Evolutionary conservation across 2,329 filamentous ascomycete species (phyloP).

Genomic region (Tolypocladium album): DNA sequence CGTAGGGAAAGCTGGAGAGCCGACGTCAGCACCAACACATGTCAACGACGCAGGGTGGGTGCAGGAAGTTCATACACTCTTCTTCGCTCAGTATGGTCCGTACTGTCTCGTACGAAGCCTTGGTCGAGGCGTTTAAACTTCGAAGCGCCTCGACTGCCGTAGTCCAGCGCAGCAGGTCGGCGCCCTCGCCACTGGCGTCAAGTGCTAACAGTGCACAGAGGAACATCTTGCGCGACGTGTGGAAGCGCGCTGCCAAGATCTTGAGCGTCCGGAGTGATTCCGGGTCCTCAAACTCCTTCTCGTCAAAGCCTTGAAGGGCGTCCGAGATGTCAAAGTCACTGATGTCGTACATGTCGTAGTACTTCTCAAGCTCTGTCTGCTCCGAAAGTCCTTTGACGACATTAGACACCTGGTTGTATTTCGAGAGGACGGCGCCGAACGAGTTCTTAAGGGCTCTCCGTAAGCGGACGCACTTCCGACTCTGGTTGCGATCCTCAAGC

Average conservation of each 20-base stretch:
- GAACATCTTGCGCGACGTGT: slow-evolving; percentile 72
- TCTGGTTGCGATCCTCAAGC: slow-evolving; percentile 73
- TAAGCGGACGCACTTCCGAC: slow-evolving; percentile 67
- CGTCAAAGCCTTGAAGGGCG: slow-evolving; percentile 52
- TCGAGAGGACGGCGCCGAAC: slow-evolving; percentile 58
- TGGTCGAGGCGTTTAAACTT: slow-evolving; percentile 50
- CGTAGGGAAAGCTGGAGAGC: slow-evolving; percentile 35
- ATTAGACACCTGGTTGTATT: slow-evolving; percentile 59
- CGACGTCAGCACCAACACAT: neutral
- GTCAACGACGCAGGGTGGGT: neutral
- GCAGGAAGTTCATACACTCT: slow-evolving; percentile 48
- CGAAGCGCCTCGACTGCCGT: slow-evolving; percentile 67
- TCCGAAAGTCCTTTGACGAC: slow-evolving; percentile 64
- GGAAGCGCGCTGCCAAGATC: slow-evolving; percentile 68
- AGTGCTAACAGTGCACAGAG: slow-evolving; percentile 83
- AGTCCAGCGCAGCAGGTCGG: slow-evolving; percentile 70
- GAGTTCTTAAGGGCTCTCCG: slow-evolving; percentile 64
- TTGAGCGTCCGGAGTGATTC: slow-evolving; percentile 75
- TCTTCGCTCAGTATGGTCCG: slow-evolving; percentile 65
- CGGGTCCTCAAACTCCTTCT: slow-evolving; percentile 62
- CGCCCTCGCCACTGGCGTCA: slow-evolving; percentile 66
- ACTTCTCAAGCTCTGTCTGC: slow-evolving; percentile 76
- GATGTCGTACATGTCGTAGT: slow-evolving; percentile 82
- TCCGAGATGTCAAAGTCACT: slow-evolving; percentile 62
- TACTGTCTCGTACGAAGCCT: slow-evolving; percentile 52